Evolutionary conservation across 306 rosid genomes (phyloP), one percentile per base, ranked within the genome.

Genomic region (Lupinus albus): DNA sequence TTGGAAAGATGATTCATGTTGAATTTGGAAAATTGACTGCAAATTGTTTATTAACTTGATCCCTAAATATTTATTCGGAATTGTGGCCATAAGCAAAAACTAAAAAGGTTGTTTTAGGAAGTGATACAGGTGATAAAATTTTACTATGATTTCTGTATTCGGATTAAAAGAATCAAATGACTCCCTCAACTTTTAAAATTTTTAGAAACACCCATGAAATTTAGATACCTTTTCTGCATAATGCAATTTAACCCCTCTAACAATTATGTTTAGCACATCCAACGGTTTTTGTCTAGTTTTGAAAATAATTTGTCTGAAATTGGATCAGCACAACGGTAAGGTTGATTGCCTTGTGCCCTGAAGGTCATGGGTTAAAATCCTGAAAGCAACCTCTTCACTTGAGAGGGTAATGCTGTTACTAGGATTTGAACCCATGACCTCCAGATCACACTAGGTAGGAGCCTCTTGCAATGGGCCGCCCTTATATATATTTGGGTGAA

Each of bases 1-100:
- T 7, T 12, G 54, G 61, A 30, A 68, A 44, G 16, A 42, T 8
- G 44, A 76, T 42, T 62, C n/a, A 14, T 32, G 54, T 30, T 52
- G 47, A 16, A 53, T 52, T 71, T 52, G 21, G 46, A 47, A 67
- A 65, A 36, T 61, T 61, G 28, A 47, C 28, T 15, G 45, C 38
- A 14, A 38, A 8, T 15, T 13, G 28, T 51, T 50, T 11, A 1
- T 56, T 9, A 11, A 51, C 48, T 44, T 52, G 41, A 51, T 14
- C 10, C 39, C 46, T 41, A 16, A 64, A 47, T 54, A 7, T 51
- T n/a, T 73, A 15, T 59, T 58, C 45, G 66, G 59, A 32, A 41
- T 32, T 72, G 51, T 58, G 14, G 41, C 25, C 5, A n/a, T 42
- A 52, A 20, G 30, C 21, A 42, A 41, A 33, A 58, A 20, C 58